Conservation (phyloP, 352 stramenopile species). For the Pythium scleroteichum region DNA sequence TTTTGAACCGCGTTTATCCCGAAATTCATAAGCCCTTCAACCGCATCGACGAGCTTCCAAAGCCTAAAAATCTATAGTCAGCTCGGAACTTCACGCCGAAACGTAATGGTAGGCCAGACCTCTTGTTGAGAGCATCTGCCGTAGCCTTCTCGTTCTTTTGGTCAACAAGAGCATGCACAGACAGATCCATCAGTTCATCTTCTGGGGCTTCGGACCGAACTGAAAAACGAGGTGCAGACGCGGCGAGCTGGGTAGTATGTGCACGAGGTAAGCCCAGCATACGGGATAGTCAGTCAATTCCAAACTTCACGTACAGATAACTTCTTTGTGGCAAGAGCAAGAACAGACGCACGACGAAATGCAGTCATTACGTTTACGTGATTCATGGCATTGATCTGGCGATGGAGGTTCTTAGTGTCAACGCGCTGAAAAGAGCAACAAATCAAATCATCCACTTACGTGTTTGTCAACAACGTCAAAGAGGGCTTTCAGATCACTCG, state of each 20-base stretch:
- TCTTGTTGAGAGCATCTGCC: conserved; percentile 30
- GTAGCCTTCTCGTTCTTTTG: conserved; percentile 32
- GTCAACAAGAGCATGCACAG: conserved; percentile 39
- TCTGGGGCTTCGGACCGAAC: conserved; percentile 66
- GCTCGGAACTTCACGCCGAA: no score
- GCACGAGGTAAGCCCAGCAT: background rate
- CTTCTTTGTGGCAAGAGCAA: conserved; percentile 25
- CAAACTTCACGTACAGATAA: conserved; percentile 31
- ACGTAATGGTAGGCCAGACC: no score
- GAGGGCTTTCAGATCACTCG: conserved; percentile 57
- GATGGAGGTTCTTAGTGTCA: no score
- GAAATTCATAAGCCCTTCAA: conserved; percentile 72
- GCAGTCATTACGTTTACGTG: conserved; percentile 66
- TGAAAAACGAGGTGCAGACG: conserved; percentile 9
- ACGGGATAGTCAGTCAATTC: no score
- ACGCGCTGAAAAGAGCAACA: background rate
- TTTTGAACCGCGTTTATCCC: conserved; percentile 52
- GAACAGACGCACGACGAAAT: conserved; percentile 43
- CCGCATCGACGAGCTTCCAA: conserved; percentile 66
- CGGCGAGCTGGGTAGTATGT: background rate
- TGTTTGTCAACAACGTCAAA: conserved; percentile 65
- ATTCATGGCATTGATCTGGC: conserved; percentile 51
- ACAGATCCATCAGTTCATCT: conserved; percentile 55
- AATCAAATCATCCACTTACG: conserved; percentile 28
- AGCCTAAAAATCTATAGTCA: conserved; percentile 35